Evolutionary conservation across 495 filamentous ascomycete species (phyloP).

Genomic region (Polyplosphaeria fusca): DNA sequence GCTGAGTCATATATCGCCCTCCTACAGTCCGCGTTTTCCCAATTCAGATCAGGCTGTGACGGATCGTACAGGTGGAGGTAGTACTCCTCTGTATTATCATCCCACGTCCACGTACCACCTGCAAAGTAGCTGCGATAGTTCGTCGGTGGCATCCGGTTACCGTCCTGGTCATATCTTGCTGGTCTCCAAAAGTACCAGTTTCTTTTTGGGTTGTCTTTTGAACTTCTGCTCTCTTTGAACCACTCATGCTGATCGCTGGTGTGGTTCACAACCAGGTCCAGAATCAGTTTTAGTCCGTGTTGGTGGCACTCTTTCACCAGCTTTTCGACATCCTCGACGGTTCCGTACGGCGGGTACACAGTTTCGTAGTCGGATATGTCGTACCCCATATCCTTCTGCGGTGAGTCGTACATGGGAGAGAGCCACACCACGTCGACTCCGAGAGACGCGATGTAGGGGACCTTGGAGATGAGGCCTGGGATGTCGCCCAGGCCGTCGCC

Average conservation of each 20-base stretch:
- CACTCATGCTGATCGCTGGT: conserved; percentile 37
- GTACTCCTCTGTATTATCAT: conserved; percentile 40
- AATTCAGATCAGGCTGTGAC: conserved; percentile 43
- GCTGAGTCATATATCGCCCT: conserved; percentile 34
- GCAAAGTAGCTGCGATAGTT: conserved; percentile 38
- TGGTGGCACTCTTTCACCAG: conserved; percentile 33
- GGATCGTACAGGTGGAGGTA: conserved; percentile 41
- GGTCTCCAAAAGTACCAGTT: conserved; percentile 43
- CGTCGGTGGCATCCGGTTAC: conserved; percentile 37
- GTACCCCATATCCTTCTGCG: conserved; percentile 41
- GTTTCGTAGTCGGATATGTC: conserved; percentile 40
- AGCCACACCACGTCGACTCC: conserved; percentile 41
- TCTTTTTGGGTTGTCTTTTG: conserved; percentile 31
- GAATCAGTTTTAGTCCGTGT: conserved; percentile 34
- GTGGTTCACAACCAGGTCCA: conserved; percentile 40
- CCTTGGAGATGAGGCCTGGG: conserved; percentile 26
- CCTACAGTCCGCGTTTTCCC: conserved; percentile 34
- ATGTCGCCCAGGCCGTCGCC: conserved; percentile 34
- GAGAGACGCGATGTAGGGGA: conserved; percentile 36
- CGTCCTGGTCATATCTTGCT: conserved; percentile 34
- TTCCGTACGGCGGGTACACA: conserved; percentile 35
- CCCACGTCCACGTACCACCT: conserved; percentile 36
- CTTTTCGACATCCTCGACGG: conserved; percentile 34
- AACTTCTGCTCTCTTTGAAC: conserved; percentile 37
- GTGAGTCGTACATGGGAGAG: conserved; percentile 27